These are phyloP conservation scores for Ceratocystis colombiana DNA, from an alignment of 2,329 filamentous ascomycete genomes.

Conservation along the genomic window DNA sequence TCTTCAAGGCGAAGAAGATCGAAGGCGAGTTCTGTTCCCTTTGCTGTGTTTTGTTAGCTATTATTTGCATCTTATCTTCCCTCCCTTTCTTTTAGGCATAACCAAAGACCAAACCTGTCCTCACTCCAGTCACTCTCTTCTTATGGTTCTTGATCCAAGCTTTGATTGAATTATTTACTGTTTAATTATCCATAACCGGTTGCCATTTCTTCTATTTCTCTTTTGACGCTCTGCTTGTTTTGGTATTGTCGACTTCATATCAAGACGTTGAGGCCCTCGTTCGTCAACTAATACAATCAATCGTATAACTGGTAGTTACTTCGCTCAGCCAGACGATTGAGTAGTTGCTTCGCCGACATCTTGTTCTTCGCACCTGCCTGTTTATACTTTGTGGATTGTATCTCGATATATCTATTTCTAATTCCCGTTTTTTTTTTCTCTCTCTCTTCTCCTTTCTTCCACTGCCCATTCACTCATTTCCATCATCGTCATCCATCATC, in stretches of 20 bases:
- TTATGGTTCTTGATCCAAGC: neutral
- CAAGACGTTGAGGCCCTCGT: neutral
- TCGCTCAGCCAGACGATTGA: neutral
- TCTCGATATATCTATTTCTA: neutral
- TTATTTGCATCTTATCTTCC: neutral
- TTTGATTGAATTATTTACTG: neutral
- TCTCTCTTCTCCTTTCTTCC: conserved; percentile 9
- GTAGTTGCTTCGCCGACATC: neutral
- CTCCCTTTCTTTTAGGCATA: neutral
- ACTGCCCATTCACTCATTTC: neutral
- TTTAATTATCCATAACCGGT: neutral
- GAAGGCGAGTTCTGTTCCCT: no score
- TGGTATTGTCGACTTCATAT: neutral
- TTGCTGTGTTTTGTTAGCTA: neutral
- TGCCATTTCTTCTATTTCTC: neutral
- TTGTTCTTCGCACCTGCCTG: neutral
- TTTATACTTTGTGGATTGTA: conserved; percentile 6
- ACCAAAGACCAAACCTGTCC: neutral
- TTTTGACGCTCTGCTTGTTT: conserved; percentile 1
- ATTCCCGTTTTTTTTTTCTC: neutral
- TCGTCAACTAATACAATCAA: neutral
- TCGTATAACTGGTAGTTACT: neutral
- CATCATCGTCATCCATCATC: neutral
- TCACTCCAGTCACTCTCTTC: neutral
- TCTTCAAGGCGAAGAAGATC: no score